Conservation (phyloP, 2,329 filamentous ascomycete genomes). For the Trichoderma endophyticum region DNA sequence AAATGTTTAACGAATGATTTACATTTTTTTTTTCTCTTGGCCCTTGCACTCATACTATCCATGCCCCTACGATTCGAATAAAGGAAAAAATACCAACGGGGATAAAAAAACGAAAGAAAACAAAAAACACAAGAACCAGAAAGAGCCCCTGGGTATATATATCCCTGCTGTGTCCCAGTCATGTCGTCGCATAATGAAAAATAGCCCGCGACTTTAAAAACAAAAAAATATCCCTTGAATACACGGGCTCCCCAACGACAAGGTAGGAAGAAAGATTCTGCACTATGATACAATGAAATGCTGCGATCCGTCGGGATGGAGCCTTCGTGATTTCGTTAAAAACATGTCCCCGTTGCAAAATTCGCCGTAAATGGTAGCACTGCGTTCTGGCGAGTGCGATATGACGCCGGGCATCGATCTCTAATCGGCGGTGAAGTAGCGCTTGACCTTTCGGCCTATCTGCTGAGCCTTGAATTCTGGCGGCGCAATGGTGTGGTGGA, state of each 20-base stretch:
- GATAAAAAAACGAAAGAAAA: neutral
- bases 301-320: conserved; percentile 14
- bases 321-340: conserved; percentile 16
- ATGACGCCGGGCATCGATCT: neutral
- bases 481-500: conserved; percentile 78
- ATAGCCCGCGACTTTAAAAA: conserved; percentile 8
- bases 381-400: neutral
- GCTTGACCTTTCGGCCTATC: conserved; percentile 62
- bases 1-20: neutral
- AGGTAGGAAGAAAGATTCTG: neutral
- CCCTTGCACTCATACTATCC: neutral
- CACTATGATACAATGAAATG: conserved; percentile 18
- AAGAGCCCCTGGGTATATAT: conserved; percentile 19
- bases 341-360: neutral
- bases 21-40: neutral
- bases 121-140: neutral
- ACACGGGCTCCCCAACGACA: neutral
- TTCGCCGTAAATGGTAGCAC: neutral
- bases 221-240: conserved; percentile 3
- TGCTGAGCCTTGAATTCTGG: conserved; percentile 68
- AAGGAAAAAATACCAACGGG: neutral
- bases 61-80: neutral
- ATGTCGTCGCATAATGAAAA: conserved; percentile 7
- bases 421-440: conserved; percentile 68
- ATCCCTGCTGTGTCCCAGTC: conserved; percentile 17